These are phyloP conservation scores for Pleurotus ostreatus DNA, from an alignment of 768 basidiomycete genomes.

Conservation along the genomic window DNA sequence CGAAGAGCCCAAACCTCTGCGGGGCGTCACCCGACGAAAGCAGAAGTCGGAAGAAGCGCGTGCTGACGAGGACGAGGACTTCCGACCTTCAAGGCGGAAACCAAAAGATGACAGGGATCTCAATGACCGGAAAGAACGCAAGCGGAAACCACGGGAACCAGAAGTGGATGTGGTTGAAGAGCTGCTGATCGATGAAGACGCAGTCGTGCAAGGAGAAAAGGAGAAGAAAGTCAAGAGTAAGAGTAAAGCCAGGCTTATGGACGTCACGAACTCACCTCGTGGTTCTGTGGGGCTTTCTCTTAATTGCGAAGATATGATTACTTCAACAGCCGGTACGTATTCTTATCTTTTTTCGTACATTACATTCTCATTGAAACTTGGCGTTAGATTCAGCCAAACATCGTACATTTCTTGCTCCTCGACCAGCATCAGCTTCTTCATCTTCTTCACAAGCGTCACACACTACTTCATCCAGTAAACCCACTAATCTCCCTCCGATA, in stretches of 20 bases:
- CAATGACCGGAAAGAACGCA: constrained; percentile 46
- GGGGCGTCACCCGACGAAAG: neutral
- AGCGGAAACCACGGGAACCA: constrained; percentile 38
- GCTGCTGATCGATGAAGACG: constrained; percentile 27
- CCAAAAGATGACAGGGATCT: constrained; percentile 18
- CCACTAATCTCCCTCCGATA: neutral
- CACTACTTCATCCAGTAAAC: neutral
- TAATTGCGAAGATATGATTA: neutral
- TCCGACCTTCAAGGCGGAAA: constrained; percentile 18
- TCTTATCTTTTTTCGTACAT: neutral
- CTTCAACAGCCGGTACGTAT: constrained; percentile 11
- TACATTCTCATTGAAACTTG: too few relatives aligned
- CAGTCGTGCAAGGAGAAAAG: constrained; percentile 25
- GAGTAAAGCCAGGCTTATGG: constrained; percentile 52
- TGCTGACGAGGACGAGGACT: constrained; percentile 21
- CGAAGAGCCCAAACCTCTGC: neutral
- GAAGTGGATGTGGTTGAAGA: constrained; percentile 29
- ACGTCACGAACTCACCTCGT: constrained; percentile 58
- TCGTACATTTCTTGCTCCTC: constrained; percentile 9
- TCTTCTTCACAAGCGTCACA: neutral
- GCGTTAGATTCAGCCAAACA: neutral
- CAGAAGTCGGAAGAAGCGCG: constrained; percentile 22
- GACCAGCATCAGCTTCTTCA: constrained; percentile 1
- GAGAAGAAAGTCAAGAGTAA: constrained; percentile 14
- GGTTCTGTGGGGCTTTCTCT: constrained; percentile 9